Evolutionary conservation across 305 asterid genomes (phyloP), one percentile per base, ranked within the genome.

Genomic region (Striga hermonthica): DNA sequence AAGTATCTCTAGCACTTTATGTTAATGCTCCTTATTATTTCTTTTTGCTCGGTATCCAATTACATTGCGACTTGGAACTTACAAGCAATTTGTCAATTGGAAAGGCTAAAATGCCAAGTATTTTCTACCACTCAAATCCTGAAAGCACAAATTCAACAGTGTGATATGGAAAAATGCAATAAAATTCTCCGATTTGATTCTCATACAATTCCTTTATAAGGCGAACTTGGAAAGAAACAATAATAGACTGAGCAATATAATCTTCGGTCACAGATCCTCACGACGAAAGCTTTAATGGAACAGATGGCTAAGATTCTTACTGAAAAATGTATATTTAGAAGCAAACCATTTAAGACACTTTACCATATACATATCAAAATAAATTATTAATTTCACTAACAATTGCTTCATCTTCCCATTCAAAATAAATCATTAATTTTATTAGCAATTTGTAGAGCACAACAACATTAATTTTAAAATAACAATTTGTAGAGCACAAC

Each of bases 171-270:
- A 90, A 96, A 75, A 95, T 94, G 67, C 83, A 91, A 78, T 94
- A 94, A 44, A 94, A 88, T 72, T 91, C 95, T 54, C 82, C 84
- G 37, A 88, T 85, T 81, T 94, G 98, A 84, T 94, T 88, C 72
- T 98, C 99, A 67, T 88, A 90, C 82, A 94, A 74, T 76, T 94
- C 99, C 81, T 94, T 88, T 60, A 88, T 74, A 66, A 94, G 95
- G 55, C 95, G 98, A 69, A 94, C 91, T 98, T 94, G 85, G 66
- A 70, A 80, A 69, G 67, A 14, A 78, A 70, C 60, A 73, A 66
- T 38, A 70, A 10, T 74, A 70, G 61, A 15, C 36, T 45, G 59
- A 60, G 37, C 48, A 54, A 15, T 4, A 54, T 12, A 62, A 67
- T 43, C 47, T 48, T 69, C 64, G 28, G 7, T 65, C 50, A 64